Evolutionary conservation across 352 stramenopile species (phyloP), one percentile per base, ranked within the genome.

Genomic region (Elongisporangium prolatum): DNA sequence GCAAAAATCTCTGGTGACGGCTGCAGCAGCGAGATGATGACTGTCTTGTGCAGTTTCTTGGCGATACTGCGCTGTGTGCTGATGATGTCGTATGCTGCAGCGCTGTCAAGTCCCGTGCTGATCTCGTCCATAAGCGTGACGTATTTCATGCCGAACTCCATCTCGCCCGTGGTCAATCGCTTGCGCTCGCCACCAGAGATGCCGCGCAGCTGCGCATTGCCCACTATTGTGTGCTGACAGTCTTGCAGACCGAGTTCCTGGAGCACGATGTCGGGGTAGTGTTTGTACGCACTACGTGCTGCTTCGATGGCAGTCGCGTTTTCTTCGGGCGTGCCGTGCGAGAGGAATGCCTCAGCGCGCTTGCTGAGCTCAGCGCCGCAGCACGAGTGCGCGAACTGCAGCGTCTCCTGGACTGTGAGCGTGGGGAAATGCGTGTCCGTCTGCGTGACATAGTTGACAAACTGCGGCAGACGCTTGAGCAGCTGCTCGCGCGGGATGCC

Each of bases 1-100:
- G 75, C 81, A 25, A 96, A 92, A 9, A 96, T 89, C 72, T 98
- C 93, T 10, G 95, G 95, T 16, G 93, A 83, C 24, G 95, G 93
- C 71, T 98, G 77, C 21, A 97, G 67, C 9, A 98, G 69, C 8
- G 86, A 89, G 16, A 97, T 79, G 34, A 93, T 71, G 17, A 75
- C 60, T 1, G 79, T 88, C 52, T 76, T 72, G 56, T 73, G 57
- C n/a, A 90, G 63, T 14, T 56, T 54, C 59, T 84, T 60, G 6
- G 76, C 71, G 22, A 84, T 61, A 40, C 63, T 76, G 16, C 70
- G 65, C 53, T 78, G 64, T 7, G 69, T 67, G 38, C 67, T 69
- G 34, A 80, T 76, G 61, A 88, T 88, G 56, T 87, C 78, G 44
- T 67, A 85, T 9, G 76, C 66, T 10, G 77, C 79, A 3, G 75